Evolutionary conservation across 2,329 filamentous ascomycete genomes (phyloP).

Genomic region (Colletotrichum coccodes): DNA sequence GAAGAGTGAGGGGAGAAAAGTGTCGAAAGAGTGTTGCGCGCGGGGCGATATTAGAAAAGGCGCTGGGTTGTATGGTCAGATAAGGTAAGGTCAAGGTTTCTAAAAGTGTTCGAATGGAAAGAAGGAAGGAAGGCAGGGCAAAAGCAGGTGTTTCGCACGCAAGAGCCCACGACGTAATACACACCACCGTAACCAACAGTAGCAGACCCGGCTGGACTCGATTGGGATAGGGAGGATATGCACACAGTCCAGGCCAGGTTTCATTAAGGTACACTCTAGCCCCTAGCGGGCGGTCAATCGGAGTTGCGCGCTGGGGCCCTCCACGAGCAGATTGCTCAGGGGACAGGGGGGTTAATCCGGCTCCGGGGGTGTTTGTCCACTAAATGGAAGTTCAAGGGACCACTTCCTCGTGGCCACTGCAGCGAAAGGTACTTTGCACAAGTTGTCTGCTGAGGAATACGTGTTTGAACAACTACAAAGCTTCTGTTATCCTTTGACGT

Average conservation of each 20-base stretch:
- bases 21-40: constrained; percentile 27
- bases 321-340: constrained; percentile 1
- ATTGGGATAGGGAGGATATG: constrained; percentile 29
- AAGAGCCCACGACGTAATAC: constrained; percentile 33
- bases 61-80: constrained; percentile 19
- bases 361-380: constrained; percentile 15
- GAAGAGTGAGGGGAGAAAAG: constrained; percentile 19
- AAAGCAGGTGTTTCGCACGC: constrained; percentile 33
- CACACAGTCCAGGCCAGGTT: constrained; percentile 30
- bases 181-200: constrained; percentile 23
- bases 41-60: constrained; percentile 26
- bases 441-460: neutral
- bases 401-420: constrained; percentile 3
- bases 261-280: constrained; percentile 29
- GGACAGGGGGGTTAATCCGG: constrained; percentile 28
- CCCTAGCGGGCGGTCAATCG: constrained; percentile 28
- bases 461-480: neutral
- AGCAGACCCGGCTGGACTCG: constrained; percentile 16
- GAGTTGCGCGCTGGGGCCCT: constrained; percentile 22
- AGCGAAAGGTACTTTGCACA: constrained; percentile 1
- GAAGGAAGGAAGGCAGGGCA: constrained; percentile 15
- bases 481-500: neutral
- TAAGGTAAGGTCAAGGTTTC: constrained; percentile 10
- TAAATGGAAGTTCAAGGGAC: constrained; percentile 8
- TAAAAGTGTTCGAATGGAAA: constrained; percentile 26